These are phyloP conservation scores for Suillus ampliporus DNA, from an alignment of 768 basidiomycete species.

Conservation along the genomic window DNA sequence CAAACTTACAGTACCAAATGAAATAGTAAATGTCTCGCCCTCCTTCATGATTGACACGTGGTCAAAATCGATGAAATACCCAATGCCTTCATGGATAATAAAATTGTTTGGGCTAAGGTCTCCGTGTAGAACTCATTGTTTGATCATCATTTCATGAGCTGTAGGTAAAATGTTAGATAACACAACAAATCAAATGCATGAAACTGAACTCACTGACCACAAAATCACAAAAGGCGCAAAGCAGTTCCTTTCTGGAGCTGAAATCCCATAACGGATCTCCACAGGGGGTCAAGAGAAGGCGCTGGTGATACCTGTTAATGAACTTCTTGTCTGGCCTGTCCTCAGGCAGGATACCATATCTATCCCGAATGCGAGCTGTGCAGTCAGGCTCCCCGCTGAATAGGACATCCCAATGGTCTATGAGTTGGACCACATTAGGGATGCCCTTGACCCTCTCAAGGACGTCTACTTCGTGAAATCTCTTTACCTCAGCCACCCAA, in stretches of 20 bases:
- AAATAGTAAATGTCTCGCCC: background rate
- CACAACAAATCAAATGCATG: background rate
- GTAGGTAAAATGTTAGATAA: background rate
- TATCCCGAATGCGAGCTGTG: background rate
- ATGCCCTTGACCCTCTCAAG: background rate
- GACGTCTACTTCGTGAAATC: background rate
- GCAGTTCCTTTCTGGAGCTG: slow-evolving; percentile 7
- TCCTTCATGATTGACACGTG: background rate
- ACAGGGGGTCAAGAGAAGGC: background rate
- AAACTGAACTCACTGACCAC: slow-evolving; percentile 1
- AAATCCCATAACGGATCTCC: background rate
- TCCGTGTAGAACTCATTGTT: background rate
- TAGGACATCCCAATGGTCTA: background rate
- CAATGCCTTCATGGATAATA: background rate
- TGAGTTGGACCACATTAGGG: background rate
- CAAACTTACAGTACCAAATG: background rate
- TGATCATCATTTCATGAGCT: background rate
- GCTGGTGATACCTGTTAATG: background rate
- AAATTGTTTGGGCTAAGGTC: slow-evolving; percentile 6
- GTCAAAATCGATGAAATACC: background rate
- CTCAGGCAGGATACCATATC: background rate
- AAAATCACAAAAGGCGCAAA: slow-evolving; percentile 14
- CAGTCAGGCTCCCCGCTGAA: background rate
- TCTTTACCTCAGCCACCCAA: background rate
- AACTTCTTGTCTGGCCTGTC: background rate